Conservation (phyloP, 2,329 filamentous ascomycete species). For the Botrytis fabae region DNA sequence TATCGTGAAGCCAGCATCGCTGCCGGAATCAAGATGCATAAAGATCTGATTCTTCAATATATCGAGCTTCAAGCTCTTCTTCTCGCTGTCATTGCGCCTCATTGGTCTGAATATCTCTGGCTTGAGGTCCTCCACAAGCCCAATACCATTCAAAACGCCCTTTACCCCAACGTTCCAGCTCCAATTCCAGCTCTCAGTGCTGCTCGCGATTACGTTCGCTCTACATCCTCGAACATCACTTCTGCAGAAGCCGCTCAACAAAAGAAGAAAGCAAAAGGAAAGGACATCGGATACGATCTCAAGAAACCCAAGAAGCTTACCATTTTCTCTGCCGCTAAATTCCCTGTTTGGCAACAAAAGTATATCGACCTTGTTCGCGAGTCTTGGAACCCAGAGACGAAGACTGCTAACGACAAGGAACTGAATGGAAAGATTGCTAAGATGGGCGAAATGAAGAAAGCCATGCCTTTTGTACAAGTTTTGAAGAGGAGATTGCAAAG, state of each 20-base stretch:
- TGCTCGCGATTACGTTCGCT: conserved; percentile 78
- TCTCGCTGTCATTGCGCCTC: conserved; percentile 80
- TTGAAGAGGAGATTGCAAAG: conserved; percentile 80
- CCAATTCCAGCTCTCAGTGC: conserved; percentile 69
- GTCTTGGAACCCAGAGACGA: conserved; percentile 62
- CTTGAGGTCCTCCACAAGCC: conserved; percentile 81
- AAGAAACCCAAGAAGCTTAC: conserved; percentile 90
- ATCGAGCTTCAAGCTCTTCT: conserved; percentile 84
- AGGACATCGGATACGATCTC: conserved; percentile 80
- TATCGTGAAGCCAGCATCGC: conserved; percentile 82
- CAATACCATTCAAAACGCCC: conserved; percentile 74
- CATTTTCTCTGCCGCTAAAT: conserved; percentile 77
- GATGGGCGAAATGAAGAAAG: conserved; percentile 90
- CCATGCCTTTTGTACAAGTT: conserved; percentile 91
- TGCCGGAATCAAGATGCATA: conserved; percentile 82
- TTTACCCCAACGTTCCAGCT: conserved; percentile 69
- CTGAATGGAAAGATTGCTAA: conserved; percentile 78
- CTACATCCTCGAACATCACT: conserved; percentile 73
- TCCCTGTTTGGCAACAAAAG: conserved; percentile 88
- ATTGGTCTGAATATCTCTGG: conserved; percentile 96
- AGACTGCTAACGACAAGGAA: conserved; percentile 75
- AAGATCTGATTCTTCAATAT: conserved; percentile 74
- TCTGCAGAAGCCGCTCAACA: conserved; percentile 79
- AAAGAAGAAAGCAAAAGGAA: conserved; percentile 93
- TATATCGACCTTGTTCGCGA: conserved; percentile 79